Conservation (phyloP, 768 basidiomycete species). For the Russula sp. region DNA sequence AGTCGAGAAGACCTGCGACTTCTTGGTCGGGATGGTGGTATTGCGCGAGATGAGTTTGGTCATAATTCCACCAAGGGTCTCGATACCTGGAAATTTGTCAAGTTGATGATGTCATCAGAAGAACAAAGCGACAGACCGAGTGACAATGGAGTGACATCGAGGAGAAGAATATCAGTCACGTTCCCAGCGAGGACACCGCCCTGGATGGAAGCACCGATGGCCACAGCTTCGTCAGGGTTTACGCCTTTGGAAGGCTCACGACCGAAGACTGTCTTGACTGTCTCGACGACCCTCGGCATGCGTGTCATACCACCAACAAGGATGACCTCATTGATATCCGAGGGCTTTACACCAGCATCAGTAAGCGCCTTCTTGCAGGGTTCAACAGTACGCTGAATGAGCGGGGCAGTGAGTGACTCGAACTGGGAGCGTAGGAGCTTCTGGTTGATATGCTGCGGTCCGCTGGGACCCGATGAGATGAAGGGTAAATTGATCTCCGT, state of each 20-base stretch:
- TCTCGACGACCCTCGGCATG: slow-evolving; percentile 93
- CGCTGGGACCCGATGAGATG: slow-evolving; percentile 92
- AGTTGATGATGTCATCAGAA: background rate
- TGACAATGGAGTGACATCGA: slow-evolving; percentile 94
- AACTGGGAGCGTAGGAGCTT: slow-evolving; percentile 87
- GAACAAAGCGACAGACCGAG: slow-evolving; percentile 53
- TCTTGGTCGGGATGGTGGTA: slow-evolving; percentile 99
- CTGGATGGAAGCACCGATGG: slow-evolving; percentile 96
- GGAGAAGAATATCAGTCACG: slow-evolving; percentile 90
- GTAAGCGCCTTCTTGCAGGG: slow-evolving; percentile 96
- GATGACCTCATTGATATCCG: slow-evolving; percentile 93
- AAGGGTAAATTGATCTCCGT: slow-evolving; percentile 98
- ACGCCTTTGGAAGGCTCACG: slow-evolving; percentile 98
- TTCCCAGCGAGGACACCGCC: slow-evolving; percentile 96
- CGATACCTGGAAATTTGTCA: slow-evolving; percentile 51
- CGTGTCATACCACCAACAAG: slow-evolving; percentile 98
- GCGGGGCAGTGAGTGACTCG: slow-evolving; percentile 74
- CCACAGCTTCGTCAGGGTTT: slow-evolving; percentile 99
- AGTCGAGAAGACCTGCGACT: slow-evolving; percentile 98
- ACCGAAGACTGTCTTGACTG: slow-evolving; percentile 90
- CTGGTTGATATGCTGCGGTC: slow-evolving; percentile 95
- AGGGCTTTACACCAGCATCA: slow-evolving; percentile 90
- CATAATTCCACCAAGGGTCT: slow-evolving; percentile 99
- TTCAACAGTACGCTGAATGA: slow-evolving; percentile 86
- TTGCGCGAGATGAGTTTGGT: slow-evolving; percentile 97